phyloP scores from a whole-genome alignment of 495 filamentous ascomycete genomes.

The Tuber microsphaerosporum region DNA sequence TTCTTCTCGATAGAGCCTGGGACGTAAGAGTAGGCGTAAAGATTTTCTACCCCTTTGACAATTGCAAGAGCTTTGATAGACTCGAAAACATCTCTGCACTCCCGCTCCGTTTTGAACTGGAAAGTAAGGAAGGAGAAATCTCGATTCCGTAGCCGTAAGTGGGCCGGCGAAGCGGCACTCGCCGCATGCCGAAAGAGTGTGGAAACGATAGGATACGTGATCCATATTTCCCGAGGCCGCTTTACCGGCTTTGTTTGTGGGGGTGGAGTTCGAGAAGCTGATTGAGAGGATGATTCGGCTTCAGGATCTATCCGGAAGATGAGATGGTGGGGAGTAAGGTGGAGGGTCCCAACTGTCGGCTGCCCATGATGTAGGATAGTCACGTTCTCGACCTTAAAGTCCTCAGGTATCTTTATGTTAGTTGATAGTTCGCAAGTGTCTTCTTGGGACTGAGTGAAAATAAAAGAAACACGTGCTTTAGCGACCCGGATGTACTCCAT shows the following conservation, averaged over 20 bases:
- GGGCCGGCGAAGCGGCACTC: conserved; percentile 63
- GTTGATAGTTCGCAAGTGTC: background rate
- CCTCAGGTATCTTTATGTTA: conserved; percentile 13
- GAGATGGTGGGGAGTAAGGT: conserved; percentile 60
- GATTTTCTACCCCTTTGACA: conserved; percentile 73
- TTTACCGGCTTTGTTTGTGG: conserved; percentile 13
- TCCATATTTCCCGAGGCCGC: conserved; percentile 69
- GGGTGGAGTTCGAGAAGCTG: conserved; percentile 8
- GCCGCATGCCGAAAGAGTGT: conserved; percentile 64
- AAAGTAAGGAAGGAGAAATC: conserved; percentile 92
- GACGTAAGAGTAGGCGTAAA: conserved; percentile 82
- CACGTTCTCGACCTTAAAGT: conserved; percentile 56
- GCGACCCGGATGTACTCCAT: conserved; percentile 41
- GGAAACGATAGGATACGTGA: conserved; percentile 85
- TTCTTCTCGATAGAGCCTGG: conserved; percentile 66
- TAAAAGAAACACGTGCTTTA: conserved; percentile 22
- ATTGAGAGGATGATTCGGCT: conserved; percentile 12
- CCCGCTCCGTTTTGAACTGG: conserved; percentile 67
- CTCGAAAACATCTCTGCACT: conserved; percentile 80
- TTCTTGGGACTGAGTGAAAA: background rate
- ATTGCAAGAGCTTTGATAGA: conserved; percentile 77
- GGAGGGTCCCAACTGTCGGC: conserved; percentile 55
- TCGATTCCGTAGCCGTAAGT: conserved; percentile 78
- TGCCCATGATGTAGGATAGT: conserved; percentile 56
- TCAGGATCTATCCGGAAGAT: conserved; percentile 51